Base-by-base conservation (phyloP, 2,329 filamentous ascomycete species). In the Paraphaeosphaeria minitans region DNA sequence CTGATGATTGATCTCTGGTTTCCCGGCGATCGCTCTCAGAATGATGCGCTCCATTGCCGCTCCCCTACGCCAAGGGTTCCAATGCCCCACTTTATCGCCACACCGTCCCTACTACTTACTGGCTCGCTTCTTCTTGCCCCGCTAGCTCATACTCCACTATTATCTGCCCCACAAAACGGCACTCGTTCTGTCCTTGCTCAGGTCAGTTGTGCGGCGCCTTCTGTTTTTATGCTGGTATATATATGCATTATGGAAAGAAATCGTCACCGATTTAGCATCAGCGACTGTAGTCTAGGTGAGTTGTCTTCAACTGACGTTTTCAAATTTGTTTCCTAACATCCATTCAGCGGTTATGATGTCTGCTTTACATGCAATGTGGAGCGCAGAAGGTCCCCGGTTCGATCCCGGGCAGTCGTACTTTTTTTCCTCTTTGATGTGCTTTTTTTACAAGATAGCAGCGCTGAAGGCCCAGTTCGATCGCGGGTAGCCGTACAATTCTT, bases 331-430 rank as follows among this genome's bases (percentile, higher is more conserved):
- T 13, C 16, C 35, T 39, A 39, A 39, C 35, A 39, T 14, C 4
- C 35, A 14, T 16, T 16, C 35, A 10, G 27, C 6, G 29, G 37
- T 45, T 45, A 43, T 31, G 9, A 21, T 45, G 16, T 51, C 42
- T 52, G 37, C 19, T 53, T 43, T 53, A 58, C 21, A 35, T 31
- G 4, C 29, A 31, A 8, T 8, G 41, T 43, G 3, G 7, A 43
- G 41, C 41, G 41, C 41, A 43, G 41, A 43, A 43, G 41, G 41
- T 43, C 41, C 41, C 41, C 41, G 41, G 41, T 43, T 43, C 41
- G 41, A 43, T 43, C 41, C 41, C 41, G 41, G 41, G 41, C 41
- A 19, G n/a, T 19, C 41, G 41, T 43, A 43, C n/a, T 43, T 1
- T 21, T 19, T 43, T 43, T 43, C 12, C 12, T 43, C 6, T 43